phyloP scores from a whole-genome alignment of 2,329 filamentous ascomycete species.

The Alternaria brassicicola region DNA sequence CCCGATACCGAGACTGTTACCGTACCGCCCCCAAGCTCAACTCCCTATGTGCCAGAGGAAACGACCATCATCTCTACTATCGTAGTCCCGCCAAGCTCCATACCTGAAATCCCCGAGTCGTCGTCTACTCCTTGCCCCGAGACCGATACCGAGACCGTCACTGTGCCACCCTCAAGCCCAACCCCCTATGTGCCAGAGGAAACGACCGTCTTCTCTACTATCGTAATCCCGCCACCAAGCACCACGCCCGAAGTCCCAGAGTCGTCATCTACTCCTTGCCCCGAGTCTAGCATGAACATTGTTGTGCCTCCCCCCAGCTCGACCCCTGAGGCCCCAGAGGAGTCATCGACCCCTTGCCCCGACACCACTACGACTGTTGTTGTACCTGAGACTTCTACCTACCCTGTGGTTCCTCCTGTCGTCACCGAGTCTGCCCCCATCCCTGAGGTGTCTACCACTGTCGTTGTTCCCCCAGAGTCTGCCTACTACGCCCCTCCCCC shows the following conservation, averaged over 20 bases:
- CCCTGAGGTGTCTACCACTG: neutral
- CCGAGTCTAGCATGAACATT: neutral
- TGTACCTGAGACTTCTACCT: neutral
- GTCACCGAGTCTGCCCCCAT: neutral
- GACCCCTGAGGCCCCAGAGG: neutral
- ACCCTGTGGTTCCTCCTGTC: neutral
- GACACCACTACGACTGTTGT: neutral
- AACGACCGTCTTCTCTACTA: neutral
- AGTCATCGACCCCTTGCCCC: neutral
- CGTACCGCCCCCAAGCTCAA: neutral
- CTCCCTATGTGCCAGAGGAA: neutral
- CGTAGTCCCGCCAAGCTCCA: neutral
- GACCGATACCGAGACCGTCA: neutral
- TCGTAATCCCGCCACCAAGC: neutral
- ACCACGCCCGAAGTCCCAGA: neutral
- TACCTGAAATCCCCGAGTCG: neutral
- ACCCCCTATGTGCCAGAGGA: neutral
- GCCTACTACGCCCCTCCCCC: neutral
- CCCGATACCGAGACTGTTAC: neutral
- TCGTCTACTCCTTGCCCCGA: neutral
- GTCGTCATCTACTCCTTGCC: neutral
- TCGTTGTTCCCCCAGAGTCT: neutral
- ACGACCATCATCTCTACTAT: neutral
- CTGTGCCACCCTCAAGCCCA: neutral
- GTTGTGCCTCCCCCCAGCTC: constrained; percentile 2